Percentiles rank a stretch among this genome's conserved stretches.
Conservation (phyloP, 805 yeast genomes). For the Monosporozyma servazzii region DNA sequence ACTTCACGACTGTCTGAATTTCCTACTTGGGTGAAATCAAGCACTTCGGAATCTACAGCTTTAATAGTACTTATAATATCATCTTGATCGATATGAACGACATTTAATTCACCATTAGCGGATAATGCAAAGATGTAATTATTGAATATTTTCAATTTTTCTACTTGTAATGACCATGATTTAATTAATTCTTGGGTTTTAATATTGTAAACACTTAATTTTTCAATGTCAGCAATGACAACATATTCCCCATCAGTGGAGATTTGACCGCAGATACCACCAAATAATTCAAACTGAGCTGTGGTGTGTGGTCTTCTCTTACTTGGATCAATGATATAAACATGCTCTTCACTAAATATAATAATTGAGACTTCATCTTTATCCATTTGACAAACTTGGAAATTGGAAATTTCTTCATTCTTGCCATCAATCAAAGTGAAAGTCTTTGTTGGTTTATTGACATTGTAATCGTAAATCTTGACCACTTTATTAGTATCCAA, state of each 20-base stretch:
- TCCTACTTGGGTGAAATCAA: slow-evolving; percentile 13
- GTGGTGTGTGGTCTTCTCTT: slow-evolving; percentile 27
- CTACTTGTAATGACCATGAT: slow-evolving; percentile 18
- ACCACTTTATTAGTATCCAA: slow-evolving; percentile 26
- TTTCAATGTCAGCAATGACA: slow-evolving; percentile 16
- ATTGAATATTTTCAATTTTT: slow-evolving; percentile 13
- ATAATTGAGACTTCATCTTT: slow-evolving; percentile 18
- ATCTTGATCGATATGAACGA: slow-evolving; percentile 27
- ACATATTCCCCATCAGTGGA: slow-evolving; percentile 16
- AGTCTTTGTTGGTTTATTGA: slow-evolving; percentile 29
- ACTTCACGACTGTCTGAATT: slow-evolving; percentile 10
- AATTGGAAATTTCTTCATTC: slow-evolving; percentile 23
- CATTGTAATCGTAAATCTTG: slow-evolving; percentile 26
- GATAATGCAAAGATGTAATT: slow-evolving; percentile 17
- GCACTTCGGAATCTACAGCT: slow-evolving; percentile 20
- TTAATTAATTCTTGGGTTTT: slow-evolving; percentile 10
- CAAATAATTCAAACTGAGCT: slow-evolving; percentile 15
- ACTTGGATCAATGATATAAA: slow-evolving; percentile 58
- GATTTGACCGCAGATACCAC: slow-evolving; percentile 13
- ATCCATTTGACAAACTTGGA: slow-evolving; percentile 16
- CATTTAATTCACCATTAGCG: slow-evolving; percentile 15
- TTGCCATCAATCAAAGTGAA: slow-evolving; percentile 29
- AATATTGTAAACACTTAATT: slow-evolving; percentile 14
- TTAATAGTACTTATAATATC: slow-evolving; percentile 29
- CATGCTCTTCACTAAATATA: slow-evolving; percentile 33